phyloP scores from a whole-genome alignment of 257 asterid genomes.

The Gentiana straminea region DNA sequence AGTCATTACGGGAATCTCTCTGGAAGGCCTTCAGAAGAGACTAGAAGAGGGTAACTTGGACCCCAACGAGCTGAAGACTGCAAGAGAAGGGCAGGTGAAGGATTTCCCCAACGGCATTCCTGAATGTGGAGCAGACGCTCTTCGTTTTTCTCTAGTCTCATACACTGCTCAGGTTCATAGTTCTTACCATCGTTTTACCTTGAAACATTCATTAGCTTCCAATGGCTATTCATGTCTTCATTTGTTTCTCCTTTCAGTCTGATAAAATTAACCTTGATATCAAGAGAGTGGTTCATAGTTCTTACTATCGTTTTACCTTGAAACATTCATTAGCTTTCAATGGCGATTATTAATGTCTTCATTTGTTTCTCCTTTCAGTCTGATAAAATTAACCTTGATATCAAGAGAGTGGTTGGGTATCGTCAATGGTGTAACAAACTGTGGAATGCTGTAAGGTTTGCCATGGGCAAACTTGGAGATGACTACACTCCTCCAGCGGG shows the following conservation, averaged over 20 bases:
- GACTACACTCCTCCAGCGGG: slow-evolving; percentile 66
- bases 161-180: slow-evolving; percentile 56
- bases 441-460: slow-evolving; percentile 96
- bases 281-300: slow-evolving; percentile 43
- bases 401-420: slow-evolving; percentile 90
- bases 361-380: slow-evolving; percentile 43
- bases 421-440: slow-evolving; percentile 97
- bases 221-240: slow-evolving; percentile 1
- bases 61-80: slow-evolving; percentile 58
- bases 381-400: slow-evolving; percentile 81
- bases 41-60: slow-evolving; percentile 92
- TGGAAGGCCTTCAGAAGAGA: slow-evolving; percentile 77
- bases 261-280: slow-evolving; percentile 87
- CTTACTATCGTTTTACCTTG: too few relatives aligned
- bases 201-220: slow-evolving; percentile 13
- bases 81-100: slow-evolving; percentile 80
- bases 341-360: slow-evolving; percentile 2
- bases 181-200: too few relatives aligned
- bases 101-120: slow-evolving; percentile 89
- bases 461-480: slow-evolving; percentile 93
- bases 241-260: slow-evolving; percentile 42
- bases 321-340: slow-evolving; percentile 12
- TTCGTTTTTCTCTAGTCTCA: slow-evolving; percentile 90
- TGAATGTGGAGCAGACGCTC: slow-evolving; percentile 95
- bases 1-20: slow-evolving; percentile 67